Percentiles rank a stretch among this genome's conserved stretches.
phyloP scores from a whole-genome alignment of 331 rosid genomes.

The Rhamnella rubrinervis region DNA sequence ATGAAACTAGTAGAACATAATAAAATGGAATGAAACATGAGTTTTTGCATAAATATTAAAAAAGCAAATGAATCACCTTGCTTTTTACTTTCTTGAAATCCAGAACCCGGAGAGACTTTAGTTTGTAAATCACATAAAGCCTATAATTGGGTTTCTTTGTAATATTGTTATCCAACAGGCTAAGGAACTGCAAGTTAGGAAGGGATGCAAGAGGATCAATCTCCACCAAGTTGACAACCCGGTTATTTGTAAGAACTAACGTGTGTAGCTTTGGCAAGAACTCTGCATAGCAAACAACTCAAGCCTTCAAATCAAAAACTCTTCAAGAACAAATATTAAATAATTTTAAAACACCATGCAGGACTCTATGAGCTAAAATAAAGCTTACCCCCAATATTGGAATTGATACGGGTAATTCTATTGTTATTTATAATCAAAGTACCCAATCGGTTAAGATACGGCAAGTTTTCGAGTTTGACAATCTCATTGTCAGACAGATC shows the following conservation, averaged over 20 bases:
- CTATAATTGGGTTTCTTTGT: slow-evolving; percentile 84
- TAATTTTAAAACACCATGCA: background rate
- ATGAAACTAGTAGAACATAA: background rate
- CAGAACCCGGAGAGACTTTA: slow-evolving; percentile 73
- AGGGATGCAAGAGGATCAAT: slow-evolving; percentile 84
- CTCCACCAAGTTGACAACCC: slow-evolving; percentile 90
- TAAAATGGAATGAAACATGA: background rate
- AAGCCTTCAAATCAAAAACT: background rate
- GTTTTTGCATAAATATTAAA: background rate
- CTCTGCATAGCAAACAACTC: slow-evolving; percentile 47
- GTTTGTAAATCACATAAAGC: slow-evolving; percentile 74
- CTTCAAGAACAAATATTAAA: slow-evolving; percentile 13
- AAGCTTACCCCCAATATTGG: slow-evolving; percentile 71
- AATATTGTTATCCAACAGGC: slow-evolving; percentile 75
- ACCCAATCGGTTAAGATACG: slow-evolving; percentile 82
- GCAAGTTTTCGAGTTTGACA: slow-evolving; percentile 81
- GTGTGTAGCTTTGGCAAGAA: slow-evolving; percentile 83
- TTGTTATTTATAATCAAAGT: slow-evolving; percentile 82
- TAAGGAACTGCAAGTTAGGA: slow-evolving; percentile 56
- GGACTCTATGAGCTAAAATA: slow-evolving; percentile 34
- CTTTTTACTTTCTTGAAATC: slow-evolving; percentile 82
- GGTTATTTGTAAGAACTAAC: slow-evolving; percentile 84
- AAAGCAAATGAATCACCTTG: slow-evolving; percentile 39
- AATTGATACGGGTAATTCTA: slow-evolving; percentile 86
- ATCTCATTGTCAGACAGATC: slow-evolving; percentile 97